Evolutionary conservation across 2,329 filamentous ascomycete species (phyloP).

Genomic region (Penicillium janthinellum): DNA sequence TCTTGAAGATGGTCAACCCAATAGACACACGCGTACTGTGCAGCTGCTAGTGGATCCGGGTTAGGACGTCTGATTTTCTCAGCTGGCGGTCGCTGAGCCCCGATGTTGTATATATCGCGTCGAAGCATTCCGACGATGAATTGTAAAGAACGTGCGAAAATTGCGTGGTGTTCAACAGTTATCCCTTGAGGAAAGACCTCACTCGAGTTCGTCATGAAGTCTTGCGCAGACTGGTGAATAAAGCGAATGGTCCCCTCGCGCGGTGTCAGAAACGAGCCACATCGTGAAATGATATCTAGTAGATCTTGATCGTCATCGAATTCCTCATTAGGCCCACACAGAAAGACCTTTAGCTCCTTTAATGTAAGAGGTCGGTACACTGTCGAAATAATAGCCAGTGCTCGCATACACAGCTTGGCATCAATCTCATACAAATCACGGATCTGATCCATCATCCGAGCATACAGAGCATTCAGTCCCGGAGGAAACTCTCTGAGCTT

Average conservation of each 20-base stretch:
- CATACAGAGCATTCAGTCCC: not conserved
- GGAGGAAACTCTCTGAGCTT: not conserved
- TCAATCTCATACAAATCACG: not conserved
- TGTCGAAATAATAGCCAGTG: not conserved
- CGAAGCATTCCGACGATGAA: too few relatives aligned
- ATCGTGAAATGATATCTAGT: constrained; percentile 19
- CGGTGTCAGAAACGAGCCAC: constrained; percentile 29
- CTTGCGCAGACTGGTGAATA: constrained; percentile 33
- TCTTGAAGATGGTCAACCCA: too few relatives aligned
- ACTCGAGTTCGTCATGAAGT: constrained; percentile 15
- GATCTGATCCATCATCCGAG: not conserved
- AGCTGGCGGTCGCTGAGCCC: too few relatives aligned
- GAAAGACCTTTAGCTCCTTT: not conserved
- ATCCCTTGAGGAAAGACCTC: constrained; percentile 14
- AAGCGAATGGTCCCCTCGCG: constrained; percentile 20
- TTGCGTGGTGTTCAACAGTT: too few relatives aligned
- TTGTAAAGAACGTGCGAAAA: too few relatives aligned
- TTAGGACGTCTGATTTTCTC: too few relatives aligned
- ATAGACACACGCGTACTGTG: too few relatives aligned
- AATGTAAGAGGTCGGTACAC: constrained; percentile 5
- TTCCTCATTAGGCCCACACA: not conserved
- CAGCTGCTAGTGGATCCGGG: too few relatives aligned
- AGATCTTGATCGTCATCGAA: not conserved
- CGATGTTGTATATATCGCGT: too few relatives aligned
- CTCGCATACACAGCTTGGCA: constrained; percentile 1